phyloP scores from a whole-genome alignment of 495 filamentous ascomycete genomes.

The Penicillium desertorum region DNA sequence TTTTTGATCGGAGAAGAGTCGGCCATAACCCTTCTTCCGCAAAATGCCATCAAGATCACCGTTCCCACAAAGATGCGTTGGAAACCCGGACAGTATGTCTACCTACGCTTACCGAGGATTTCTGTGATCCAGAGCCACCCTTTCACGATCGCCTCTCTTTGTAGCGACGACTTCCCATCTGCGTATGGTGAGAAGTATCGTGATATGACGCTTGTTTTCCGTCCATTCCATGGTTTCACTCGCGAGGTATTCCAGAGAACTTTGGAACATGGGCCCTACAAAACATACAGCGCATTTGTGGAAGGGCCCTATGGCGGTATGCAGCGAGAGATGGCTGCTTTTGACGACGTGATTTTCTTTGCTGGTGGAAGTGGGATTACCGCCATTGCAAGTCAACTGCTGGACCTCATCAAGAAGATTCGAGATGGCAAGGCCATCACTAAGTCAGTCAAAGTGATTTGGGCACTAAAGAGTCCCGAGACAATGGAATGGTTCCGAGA shows the following conservation, averaged over 20 bases:
- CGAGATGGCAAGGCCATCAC: slow-evolving; percentile 90
- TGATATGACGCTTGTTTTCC: slow-evolving; percentile 87
- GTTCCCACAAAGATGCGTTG: slow-evolving; percentile 90
- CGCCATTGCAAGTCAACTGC: slow-evolving; percentile 82
- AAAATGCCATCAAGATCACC: slow-evolving; percentile 90
- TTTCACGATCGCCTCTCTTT: slow-evolving; percentile 90
- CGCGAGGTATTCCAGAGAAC: slow-evolving; percentile 73
- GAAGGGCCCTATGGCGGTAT: slow-evolving; percentile 96
- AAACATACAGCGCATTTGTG: slow-evolving; percentile 84
- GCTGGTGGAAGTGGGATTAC: slow-evolving; percentile 95
- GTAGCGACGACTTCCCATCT: slow-evolving; percentile 84
- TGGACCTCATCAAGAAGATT: slow-evolving; percentile 92
- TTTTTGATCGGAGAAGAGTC: slow-evolving; percentile 87
- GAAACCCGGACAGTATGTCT: slow-evolving; percentile 93
- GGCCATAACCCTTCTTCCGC: slow-evolving; percentile 79
- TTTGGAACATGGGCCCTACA: slow-evolving; percentile 75
- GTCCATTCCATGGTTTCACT: slow-evolving; percentile 88
- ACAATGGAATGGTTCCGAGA: slow-evolving; percentile 98
- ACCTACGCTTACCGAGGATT: slow-evolving; percentile 89
- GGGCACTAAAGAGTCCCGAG: slow-evolving; percentile 85
- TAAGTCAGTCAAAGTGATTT: slow-evolving; percentile 83
- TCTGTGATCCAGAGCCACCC: slow-evolving; percentile 89
- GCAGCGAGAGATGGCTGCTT: slow-evolving; percentile 85
- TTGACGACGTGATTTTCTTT: slow-evolving; percentile 89
- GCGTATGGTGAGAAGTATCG: slow-evolving; percentile 82